phyloP scores from a whole-genome alignment of 1,284 basidiomycete genomes.

The Caloboletus inedulis region DNA sequence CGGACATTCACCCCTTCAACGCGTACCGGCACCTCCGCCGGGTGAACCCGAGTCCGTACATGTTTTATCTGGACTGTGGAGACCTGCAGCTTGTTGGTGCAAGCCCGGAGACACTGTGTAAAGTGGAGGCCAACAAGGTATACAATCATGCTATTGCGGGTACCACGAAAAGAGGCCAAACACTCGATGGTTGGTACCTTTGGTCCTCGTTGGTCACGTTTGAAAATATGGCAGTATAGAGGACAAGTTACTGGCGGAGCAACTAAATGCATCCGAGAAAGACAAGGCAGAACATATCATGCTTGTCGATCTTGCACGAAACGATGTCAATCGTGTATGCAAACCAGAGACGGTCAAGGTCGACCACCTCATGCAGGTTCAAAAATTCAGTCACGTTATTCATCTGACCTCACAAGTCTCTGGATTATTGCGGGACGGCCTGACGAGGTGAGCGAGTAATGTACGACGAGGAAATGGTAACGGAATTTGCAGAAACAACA shows the following conservation, averaged over 20 bases:
- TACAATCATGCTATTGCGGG: constrained; percentile 99
- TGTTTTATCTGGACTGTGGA: constrained; percentile 97
- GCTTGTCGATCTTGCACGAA: constrained; percentile 98
- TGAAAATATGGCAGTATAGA: constrained; percentile 48
- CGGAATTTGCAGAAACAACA: background rate
- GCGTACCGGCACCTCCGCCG: constrained; percentile 91
- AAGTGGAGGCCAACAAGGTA: constrained; percentile 89
- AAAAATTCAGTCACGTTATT: constrained; percentile 98
- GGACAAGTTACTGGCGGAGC: constrained; percentile 77
- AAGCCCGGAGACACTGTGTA: constrained; percentile 96
- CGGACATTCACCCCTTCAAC: constrained; percentile 94
- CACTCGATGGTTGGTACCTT: constrained; percentile 65
- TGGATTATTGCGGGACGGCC: constrained; percentile 78
- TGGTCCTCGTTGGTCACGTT: constrained; percentile 1
- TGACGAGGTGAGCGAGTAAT: constrained; percentile 60
- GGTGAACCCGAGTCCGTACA: constrained; percentile 97
- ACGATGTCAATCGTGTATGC: constrained; percentile 98
- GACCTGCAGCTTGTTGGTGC: constrained; percentile 94
- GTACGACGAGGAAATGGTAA: background rate
- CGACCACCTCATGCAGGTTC: constrained; percentile 90
- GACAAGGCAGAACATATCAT: constrained; percentile 99
- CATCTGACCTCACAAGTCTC: constrained; percentile 97
- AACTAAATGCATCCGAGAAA: constrained; percentile 83
- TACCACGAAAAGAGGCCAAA: constrained; percentile 87
- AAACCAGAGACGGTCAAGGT: constrained; percentile 94